phyloP scores from a whole-genome alignment of 177 flowering plant genomes.

The Tripterygium wilfordii region DNA sequence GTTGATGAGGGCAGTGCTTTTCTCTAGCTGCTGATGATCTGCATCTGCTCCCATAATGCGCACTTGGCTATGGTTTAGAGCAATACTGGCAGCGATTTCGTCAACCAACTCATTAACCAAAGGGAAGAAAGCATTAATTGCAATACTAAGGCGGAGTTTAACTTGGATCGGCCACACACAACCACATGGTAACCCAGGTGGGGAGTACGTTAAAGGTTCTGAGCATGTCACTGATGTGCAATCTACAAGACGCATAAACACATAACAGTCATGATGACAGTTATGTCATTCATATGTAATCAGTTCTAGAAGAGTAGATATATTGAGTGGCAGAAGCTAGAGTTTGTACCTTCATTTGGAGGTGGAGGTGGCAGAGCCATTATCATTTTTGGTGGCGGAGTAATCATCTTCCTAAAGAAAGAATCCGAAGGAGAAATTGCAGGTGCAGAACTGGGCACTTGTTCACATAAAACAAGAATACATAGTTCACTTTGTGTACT shows the following conservation, averaged over 20 bases:
- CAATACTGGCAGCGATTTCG: slow-evolving; percentile 39
- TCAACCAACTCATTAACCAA: slow-evolving; percentile 54
- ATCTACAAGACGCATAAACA: slow-evolving; percentile 29
- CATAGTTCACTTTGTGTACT: neutral
- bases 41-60: slow-evolving; percentile 67
- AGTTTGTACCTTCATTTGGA: slow-evolving; percentile 41
- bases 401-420: slow-evolving; percentile 10
- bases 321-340: no score
- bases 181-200: slow-evolving; percentile 50
- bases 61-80: slow-evolving; percentile 50
- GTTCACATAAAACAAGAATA: slow-evolving; percentile 9
- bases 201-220: slow-evolving; percentile 51
- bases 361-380: slow-evolving; percentile 52
- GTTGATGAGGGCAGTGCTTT: slow-evolving; percentile 50
- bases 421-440: slow-evolving; percentile 25
- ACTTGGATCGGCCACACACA: slow-evolving; percentile 73
- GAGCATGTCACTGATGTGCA: slow-evolving; percentile 46
- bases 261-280: neutral
- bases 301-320: no score
- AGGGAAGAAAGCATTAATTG: slow-evolving; percentile 55
- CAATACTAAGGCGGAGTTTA: slow-evolving; percentile 30
- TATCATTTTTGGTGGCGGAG: slow-evolving; percentile 30
- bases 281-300: neutral
- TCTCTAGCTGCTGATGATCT: slow-evolving; percentile 40
- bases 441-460: slow-evolving; percentile 31